A percentile compares a stretch with the other conserved stretches of the same genome.
Evolutionary conservation across 176 grass and related monocot species (phyloP).

Genomic region (Rhynchospora tenuis): DNA sequence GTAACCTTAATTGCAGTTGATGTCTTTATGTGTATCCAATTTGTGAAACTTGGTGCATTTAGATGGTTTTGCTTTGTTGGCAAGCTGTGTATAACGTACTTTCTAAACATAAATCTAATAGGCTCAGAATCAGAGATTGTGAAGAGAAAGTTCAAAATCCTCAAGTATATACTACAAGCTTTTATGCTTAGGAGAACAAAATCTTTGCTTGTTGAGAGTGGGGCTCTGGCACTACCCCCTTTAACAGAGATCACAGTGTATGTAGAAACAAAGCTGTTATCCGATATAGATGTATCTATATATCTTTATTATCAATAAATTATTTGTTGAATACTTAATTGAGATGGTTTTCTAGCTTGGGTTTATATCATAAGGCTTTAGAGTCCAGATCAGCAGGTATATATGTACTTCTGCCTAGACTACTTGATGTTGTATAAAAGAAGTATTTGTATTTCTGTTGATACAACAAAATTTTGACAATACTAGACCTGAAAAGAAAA

Average conservation of each 20-base stretch:
- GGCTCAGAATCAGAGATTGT: slow-evolving; percentile 44
- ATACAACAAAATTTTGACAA: not conserved
- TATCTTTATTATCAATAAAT: slow-evolving; percentile 15
- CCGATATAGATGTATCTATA: not conserved
- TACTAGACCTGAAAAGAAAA: not conserved
- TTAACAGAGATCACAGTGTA: slow-evolving; percentile 91
- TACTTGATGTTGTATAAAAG: not conserved
- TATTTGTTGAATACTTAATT: slow-evolving; percentile 16
- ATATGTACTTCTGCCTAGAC: not conserved
- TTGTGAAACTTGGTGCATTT: not conserved
- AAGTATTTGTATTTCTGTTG: not conserved
- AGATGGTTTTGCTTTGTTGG: not conserved
- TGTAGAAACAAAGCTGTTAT: slow-evolving; percentile 17
- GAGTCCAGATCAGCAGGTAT: not conserved
- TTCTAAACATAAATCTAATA: slow-evolving; percentile 35
- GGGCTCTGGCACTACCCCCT: slow-evolving; percentile 64
- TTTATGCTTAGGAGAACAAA: slow-evolving; percentile 96
- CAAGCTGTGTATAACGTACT: not conserved
- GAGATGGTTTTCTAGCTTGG: not conserved
- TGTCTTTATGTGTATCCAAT: not conserved
- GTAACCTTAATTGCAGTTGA: not conserved
- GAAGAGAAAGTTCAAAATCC: slow-evolving; percentile 65
- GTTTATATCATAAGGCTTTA: not conserved
- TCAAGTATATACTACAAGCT: slow-evolving; percentile 77
- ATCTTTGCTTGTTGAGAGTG: slow-evolving; percentile 58